Evolutionary conservation across 2,329 filamentous ascomycete genomes (phyloP), one percentile per base, ranked within the genome.

Genomic region (Kalaharituber pfeilii): DNA sequence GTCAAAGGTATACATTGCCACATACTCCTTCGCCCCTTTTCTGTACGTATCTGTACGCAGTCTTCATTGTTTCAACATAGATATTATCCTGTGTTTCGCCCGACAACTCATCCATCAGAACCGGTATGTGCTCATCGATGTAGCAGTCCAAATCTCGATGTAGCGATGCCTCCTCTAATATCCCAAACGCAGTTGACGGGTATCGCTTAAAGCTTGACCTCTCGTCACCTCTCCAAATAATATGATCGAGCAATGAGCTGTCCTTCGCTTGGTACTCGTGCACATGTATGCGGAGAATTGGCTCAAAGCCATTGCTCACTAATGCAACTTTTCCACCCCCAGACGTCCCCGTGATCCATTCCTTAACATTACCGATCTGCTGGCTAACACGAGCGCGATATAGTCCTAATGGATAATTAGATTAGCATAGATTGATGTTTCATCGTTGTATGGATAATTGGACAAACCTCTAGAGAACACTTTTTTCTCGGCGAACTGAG

Each of bases 381-480:
- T 52, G 29, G 8, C 42, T 42, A 18, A 53, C 50, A 2, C 56
- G 57, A 36, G 57, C 47, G 30, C 56, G 55, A 18, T 57, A 59
- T 11, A 59, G 51, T 2, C 57, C 57, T 59, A 26, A 27, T 25
- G 28, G 15, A 13, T 52, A 15, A 24, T 18, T 20, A 33, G 5
- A 29, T 33, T 28, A 33, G 11, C 24, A 13, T 4, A 27, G 15
- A 33, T 20, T 29, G 42, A 39, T 22, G 15, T 53, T 22, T 20
- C 47, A 28, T n/a, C n/a, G n/a, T n/a, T n/a, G n/a, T n/a, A n/a
- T n/a, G n/a, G n/a, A n/a, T n/a, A n/a, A n/a, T n/a, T n/a, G n/a
- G 27, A 50, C 56, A 26, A 50, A 61, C 57, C 58, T 56, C 59
- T 53, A 22, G 56, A 58, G 49, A 61, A 61, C 26, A 61, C 52